phyloP scores from a whole-genome alignment of 768 basidiomycete genomes.

The Suillus plorans region DNA sequence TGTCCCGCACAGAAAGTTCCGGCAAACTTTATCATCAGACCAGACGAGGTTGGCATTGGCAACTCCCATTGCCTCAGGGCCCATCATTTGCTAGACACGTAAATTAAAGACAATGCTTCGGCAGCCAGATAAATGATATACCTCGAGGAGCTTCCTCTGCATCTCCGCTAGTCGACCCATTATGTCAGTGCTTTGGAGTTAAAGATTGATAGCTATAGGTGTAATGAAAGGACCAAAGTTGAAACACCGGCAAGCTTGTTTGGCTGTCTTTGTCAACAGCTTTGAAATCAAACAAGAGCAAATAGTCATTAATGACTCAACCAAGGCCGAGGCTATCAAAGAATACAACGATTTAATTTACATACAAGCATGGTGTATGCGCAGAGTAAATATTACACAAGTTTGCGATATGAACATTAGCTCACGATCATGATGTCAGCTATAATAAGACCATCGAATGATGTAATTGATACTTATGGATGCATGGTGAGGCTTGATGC shows the following conservation, averaged over 20 bases:
- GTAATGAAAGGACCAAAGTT: constrained; percentile 1
- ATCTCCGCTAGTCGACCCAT: constrained; percentile 98
- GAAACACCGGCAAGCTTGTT: constrained; percentile 16
- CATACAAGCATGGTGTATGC: constrained; percentile 14
- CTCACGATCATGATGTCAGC: constrained; percentile 1
- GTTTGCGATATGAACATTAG: constrained; percentile 6
- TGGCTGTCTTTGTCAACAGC: constrained; percentile 28
- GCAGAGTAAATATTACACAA: constrained; percentile 10
- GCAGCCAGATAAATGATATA: constrained; percentile 40
- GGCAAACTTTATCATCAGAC: constrained; percentile 97
- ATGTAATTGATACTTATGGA: constrained; percentile 13
- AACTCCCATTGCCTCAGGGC: constrained; percentile 98
- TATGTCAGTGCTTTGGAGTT: constrained; percentile 21
- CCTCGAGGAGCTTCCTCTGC: constrained; percentile 90
- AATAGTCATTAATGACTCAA: constrained; percentile 15
- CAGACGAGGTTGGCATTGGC: constrained; percentile 89
- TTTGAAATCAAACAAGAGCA: constrained; percentile 24
- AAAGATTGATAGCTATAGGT: not conserved
- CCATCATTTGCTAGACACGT: constrained; percentile 93
- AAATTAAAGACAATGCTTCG: constrained; percentile 5
- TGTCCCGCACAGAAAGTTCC: constrained; percentile 97
- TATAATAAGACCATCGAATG: not conserved
- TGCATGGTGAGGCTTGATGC: constrained; percentile 22
- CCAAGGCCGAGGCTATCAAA: not conserved
- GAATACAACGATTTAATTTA: not conserved